A percentile compares a stretch with the other conserved stretches of the same genome.
Evolutionary conservation across 805 yeast species (phyloP).

Genomic region (Starmerella sp.): DNA sequence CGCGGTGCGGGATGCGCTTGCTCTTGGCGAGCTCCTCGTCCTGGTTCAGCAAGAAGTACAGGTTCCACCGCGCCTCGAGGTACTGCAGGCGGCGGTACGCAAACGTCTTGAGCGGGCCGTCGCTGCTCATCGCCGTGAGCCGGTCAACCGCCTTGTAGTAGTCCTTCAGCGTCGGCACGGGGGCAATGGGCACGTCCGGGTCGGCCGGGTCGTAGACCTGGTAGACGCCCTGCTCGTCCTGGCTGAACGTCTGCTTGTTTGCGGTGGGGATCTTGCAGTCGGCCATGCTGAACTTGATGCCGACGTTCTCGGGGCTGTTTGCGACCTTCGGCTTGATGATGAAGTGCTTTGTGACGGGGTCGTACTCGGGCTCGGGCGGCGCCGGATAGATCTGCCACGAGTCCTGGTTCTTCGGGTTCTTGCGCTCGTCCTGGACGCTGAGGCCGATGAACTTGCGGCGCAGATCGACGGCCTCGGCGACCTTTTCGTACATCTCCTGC

Average conservation of each 20-base stretch:
- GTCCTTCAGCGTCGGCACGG: slow-evolving; percentile 75
- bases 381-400: slow-evolving; percentile 80
- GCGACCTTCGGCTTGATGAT: slow-evolving; percentile 26
- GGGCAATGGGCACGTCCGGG: slow-evolving; percentile 28
- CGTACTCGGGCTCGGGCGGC: slow-evolving; percentile 88
- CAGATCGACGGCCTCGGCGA: slow-evolving; percentile 47
- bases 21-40: slow-evolving; percentile 85
- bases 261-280: slow-evolving; percentile 46
- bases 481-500: slow-evolving; percentile 28
- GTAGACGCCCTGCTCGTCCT: slow-evolving; percentile 58
- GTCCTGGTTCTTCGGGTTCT: slow-evolving; percentile 72
- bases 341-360: slow-evolving; percentile 46
- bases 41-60: slow-evolving; percentile 78
- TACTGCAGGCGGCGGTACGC: slow-evolving; percentile 90
- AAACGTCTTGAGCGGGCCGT: slow-evolving; percentile 94
- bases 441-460: slow-evolving; percentile 63
- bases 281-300: slow-evolving; percentile 47
- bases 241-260: slow-evolving; percentile 32
- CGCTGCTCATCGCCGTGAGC: slow-evolving; percentile 65
- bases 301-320: slow-evolving; percentile 32
- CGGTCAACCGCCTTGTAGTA: slow-evolving; percentile 74
- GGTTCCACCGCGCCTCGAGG: slow-evolving; percentile 92
- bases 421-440: slow-evolving; percentile 60
- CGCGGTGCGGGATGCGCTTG: slow-evolving; percentile 91
- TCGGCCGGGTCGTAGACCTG: slow-evolving; percentile 40